Percentiles rank a stretch among this genome's conserved stretches.
These are phyloP conservation scores for Aureobasidium lini DNA, from an alignment of 2,329 filamentous ascomycete species.

Conservation along the genomic window DNA sequence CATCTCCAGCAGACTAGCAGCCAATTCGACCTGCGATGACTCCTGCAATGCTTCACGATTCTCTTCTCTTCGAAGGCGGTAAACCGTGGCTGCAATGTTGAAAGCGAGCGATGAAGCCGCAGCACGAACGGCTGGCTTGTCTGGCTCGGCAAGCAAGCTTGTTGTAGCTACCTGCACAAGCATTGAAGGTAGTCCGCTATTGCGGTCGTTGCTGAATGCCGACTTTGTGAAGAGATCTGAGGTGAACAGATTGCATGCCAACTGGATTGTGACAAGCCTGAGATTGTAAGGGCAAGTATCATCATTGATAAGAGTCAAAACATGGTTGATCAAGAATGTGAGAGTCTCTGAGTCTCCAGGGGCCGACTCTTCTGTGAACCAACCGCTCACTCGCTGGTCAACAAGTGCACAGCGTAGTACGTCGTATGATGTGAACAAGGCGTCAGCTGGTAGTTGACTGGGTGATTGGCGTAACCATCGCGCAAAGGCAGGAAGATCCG, in stretches of 20 bases:
- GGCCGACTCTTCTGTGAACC: constrained; percentile 65
- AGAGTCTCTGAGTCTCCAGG: constrained; percentile 46
- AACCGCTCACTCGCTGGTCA: constrained; percentile 72
- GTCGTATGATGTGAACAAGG: constrained; percentile 77
- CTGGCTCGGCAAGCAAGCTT: constrained; percentile 65
- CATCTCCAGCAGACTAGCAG: constrained; percentile 67
- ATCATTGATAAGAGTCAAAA: constrained; percentile 48
- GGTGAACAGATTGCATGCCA: constrained; percentile 78
- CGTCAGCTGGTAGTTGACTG: constrained; percentile 49
- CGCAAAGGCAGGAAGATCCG: constrained; percentile 60
- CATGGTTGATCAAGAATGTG: constrained; percentile 50
- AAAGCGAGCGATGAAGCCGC: constrained; percentile 77
- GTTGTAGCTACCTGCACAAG: constrained; percentile 65
- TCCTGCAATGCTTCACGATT: constrained; percentile 55
- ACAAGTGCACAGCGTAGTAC: constrained; percentile 69
- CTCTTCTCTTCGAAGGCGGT: constrained; percentile 53
- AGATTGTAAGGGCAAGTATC: constrained; percentile 67
- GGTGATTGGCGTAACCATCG: constrained; percentile 52
- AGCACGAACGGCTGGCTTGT: constrained; percentile 66
- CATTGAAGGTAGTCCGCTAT: constrained; percentile 41
- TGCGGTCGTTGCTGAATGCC: constrained; percentile 16
- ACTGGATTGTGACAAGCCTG: constrained; percentile 73
- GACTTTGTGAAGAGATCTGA: constrained; percentile 59
- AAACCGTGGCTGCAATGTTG: constrained; percentile 69
- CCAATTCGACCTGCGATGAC: constrained; percentile 69